Evolutionary conservation across 108 stramenopile genomes (phyloP), one percentile per base, ranked within the genome.

Genomic region (Cyclostephanos invisitatus): DNA sequence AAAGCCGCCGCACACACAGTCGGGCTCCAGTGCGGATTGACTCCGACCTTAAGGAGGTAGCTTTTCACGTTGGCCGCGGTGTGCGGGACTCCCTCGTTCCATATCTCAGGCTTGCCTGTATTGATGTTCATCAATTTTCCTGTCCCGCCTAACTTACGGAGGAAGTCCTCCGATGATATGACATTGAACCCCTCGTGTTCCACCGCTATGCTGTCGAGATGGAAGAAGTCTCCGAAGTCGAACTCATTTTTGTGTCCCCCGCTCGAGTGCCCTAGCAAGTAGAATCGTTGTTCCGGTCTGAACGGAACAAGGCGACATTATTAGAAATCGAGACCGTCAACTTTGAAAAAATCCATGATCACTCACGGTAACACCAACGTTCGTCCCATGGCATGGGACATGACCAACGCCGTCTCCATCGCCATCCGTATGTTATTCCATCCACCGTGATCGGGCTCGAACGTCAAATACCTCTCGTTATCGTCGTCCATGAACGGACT

Each of bases 311-410:
- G 40, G 9, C 8, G 4, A 8, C 40, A 8, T 42, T 42, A 11
- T 9, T 8, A 42, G 7, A 9, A 42, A 8, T 42, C 8, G 36
- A 36, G 36, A 36, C 5, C 3, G 5, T 36, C 36, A 36, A 1
- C 40, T 42, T 42, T 1, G 40, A 42, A 8, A 1, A 9, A 3
- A 37, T 37, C 3, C 36, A 37, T 11, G 1, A 42, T 42, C 3
- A 42, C 40, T 42, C 40, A 42, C 40, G 97, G 97, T 15, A 98
- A 57, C 27, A 98, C 96, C 32, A 98, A 79, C n/a, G 91, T 96
- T 10, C 97, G 78, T 7, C 96, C 96, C 77, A 88, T 98, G 29
- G 92, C 93, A 58, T 88, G 77, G 1, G 95, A 89, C 32, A 96
- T 64, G 8, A 87, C 91, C 24, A 96, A 40, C 40, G 92, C 85